Base-by-base conservation (phyloP, 169 alveolate species). In the Eimeria falciformis region DNA sequence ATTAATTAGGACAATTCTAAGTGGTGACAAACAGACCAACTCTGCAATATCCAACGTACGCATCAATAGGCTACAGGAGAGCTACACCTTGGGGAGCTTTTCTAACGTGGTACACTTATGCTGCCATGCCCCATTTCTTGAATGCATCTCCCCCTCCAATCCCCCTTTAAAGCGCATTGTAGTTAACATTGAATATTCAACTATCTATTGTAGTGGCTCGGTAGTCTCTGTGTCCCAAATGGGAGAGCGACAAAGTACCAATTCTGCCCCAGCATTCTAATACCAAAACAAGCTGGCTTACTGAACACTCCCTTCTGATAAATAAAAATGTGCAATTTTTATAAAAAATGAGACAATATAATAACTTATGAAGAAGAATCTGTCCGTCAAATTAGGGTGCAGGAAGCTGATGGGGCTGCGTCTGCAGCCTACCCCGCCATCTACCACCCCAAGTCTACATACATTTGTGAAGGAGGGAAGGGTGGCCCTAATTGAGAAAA, bases 401-500 rank as follows among this genome's bases (percentile, higher is more conserved):
- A 33, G 40, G 40, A 53, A 53, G n/a, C 65, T 17, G 65, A 53
- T 37, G 77, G 90, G 90, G 27, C 90, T 81, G 77, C 53, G 71
- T n/a, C n/a, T 23, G 77, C 43, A 27, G 78, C 40, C 77, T 56
- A 58, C 77, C 90, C 78, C 90, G 90, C 90, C 90, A 81, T 75
- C 90, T 75, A 55, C 75, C 75, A 3, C 90, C 73, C 77, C 75
- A 81, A 81, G 90, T 46, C 55, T 29, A 56, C 37, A 46, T 56
- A 77, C 90, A 81, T 81, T 71, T 81, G 37, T 18, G 4, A 23
- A 17, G 21, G 56, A 4, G 11, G 29, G 53, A 29, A 11, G 50
- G 21, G 40, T 5, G 23, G 25, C 7, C 6, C 53, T 43, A 40
- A 43, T 1, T n/a, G 37, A 37, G 37, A 56, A n/a, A n/a, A 6